These are phyloP conservation scores for Phaeosphaeriaceae sp. DNA, from an alignment of 2,329 filamentous ascomycete species.

Conservation along the genomic window DNA sequence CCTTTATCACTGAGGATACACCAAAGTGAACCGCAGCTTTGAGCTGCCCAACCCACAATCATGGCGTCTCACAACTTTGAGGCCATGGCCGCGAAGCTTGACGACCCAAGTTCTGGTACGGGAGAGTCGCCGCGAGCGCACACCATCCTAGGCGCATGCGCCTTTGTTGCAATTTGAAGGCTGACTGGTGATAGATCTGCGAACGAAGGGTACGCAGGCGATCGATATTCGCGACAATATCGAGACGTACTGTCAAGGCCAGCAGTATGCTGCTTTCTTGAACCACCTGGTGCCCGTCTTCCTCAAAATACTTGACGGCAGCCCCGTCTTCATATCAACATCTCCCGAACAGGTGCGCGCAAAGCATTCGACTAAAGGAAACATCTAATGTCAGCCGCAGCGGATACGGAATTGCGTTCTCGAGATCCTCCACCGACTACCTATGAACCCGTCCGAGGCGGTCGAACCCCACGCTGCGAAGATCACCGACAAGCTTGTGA, in stretches of 20 bases:
- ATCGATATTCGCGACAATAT: constrained; percentile 88
- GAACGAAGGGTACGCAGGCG: constrained; percentile 81
- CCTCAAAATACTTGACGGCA: constrained; percentile 81
- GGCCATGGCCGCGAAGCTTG: constrained; percentile 55
- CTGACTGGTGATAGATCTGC: constrained; percentile 68
- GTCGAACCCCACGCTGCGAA: constrained; percentile 89
- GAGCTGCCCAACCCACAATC: constrained; percentile 30
- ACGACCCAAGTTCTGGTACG: constrained; percentile 51
- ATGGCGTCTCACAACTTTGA: constrained; percentile 55
- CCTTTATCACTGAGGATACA: constrained; percentile 11
- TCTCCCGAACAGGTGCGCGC: constrained; percentile 81
- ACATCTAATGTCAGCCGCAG: constrained; percentile 61
- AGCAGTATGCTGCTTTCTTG: constrained; percentile 81
- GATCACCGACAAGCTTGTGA: constrained; percentile 89
- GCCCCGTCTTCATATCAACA: constrained; percentile 88
- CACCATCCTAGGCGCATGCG: constrained; percentile 2
- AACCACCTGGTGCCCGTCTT: constrained; percentile 90
- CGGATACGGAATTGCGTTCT: constrained; percentile 86
- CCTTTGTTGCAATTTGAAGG: background rate
- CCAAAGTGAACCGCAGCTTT: constrained; percentile 27
- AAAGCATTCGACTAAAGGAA: constrained; percentile 5
- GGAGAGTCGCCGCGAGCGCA: background rate
- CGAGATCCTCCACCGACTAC: constrained; percentile 92
- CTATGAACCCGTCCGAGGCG: constrained; percentile 73
- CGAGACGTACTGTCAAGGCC: constrained; percentile 82